Conservation (phyloP, 225 moss, liverwort and hornwort species). For the Physcomitrellopsis africana region DNA sequence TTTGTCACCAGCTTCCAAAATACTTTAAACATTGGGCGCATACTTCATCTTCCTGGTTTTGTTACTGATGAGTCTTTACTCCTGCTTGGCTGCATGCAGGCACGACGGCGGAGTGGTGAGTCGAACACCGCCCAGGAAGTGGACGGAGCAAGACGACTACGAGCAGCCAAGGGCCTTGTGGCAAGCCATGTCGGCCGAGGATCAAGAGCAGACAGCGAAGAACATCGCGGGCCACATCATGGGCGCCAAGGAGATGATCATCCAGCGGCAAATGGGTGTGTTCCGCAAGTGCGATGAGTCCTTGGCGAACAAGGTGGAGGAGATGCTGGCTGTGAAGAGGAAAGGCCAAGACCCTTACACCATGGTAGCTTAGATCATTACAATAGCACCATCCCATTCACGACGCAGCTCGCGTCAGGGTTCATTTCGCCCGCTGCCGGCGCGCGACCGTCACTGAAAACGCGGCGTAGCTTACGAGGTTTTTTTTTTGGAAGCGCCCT, state of each 20-base stretch:
- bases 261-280: constrained; percentile 59
- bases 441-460: too few species aligned
- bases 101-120: constrained; percentile 67
- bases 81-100: constrained; percentile 7
- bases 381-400: too few species aligned
- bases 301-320: constrained; percentile 51
- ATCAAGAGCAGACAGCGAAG: constrained; percentile 56
- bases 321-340: constrained; percentile 53
- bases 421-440: too few species aligned
- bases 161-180: constrained; percentile 34
- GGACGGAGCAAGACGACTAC: constrained; percentile 45
- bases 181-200: constrained; percentile 59
- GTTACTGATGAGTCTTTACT: too few species aligned
- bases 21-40: too few species aligned
- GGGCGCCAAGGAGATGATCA: constrained; percentile 56
- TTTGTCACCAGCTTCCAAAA: too few species aligned
- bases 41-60: too few species aligned
- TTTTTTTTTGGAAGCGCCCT: too few species aligned
- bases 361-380: constrained; percentile 59
- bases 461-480: too few species aligned
- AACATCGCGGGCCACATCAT: constrained; percentile 71
- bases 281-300: constrained; percentile 62
- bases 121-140: constrained; percentile 42
- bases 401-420: too few species aligned
- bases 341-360: constrained; percentile 62